Evolutionary conservation across 1,139 yeast species (phyloP), one percentile per base, ranked within the genome.

Genomic region (Geotrichum restrictum): DNA sequence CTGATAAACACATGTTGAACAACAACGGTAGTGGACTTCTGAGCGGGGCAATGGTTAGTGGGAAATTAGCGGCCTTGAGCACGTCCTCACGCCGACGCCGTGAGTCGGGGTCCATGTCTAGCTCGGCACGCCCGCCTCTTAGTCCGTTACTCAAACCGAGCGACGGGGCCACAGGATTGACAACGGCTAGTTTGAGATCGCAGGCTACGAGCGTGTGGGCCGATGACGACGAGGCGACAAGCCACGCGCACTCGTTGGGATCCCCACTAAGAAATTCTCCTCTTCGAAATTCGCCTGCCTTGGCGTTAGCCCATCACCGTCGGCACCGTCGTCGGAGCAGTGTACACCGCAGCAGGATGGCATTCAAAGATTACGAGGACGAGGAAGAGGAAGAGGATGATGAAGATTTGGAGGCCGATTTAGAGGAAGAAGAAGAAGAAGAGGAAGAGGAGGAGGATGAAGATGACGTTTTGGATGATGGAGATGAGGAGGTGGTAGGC

Each of bases 321-420:
- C 51, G 50, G 38, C 49, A 41, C n/a, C 48, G 56, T 10, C 46
- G 56, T 11, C 49, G 53, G 41, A 49, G 53, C 32, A 53, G 56
- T 33, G 46, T 53, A 24, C 52, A 42, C 32, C 16, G 56, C 21
- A 24, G 51, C 7, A 43, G 53, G 13, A 53, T 53, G 56, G 47
- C 42, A 47, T 53, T 53, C 36, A 43, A 50, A 13, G 56, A 53
- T 33, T 41, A 41, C n/a, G 52, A 49, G n/a, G 45, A 40, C 13
- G 53, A 45, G 7, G 46, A 41, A 1, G 49, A 46, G 24, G 49
- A 52, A 3, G 47, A 47, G 5, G 53, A 53, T 1, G 42, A 50
- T 2, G 54, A 45, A 13, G 52, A 45, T 8, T 52, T 44, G 13
- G 52, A 53, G n/a, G 54, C 33, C 11, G 36, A 45, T n/a, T 39